phyloP scores from a whole-genome alignment of 345 rosid species.

The Populus pruinosa region DNA sequence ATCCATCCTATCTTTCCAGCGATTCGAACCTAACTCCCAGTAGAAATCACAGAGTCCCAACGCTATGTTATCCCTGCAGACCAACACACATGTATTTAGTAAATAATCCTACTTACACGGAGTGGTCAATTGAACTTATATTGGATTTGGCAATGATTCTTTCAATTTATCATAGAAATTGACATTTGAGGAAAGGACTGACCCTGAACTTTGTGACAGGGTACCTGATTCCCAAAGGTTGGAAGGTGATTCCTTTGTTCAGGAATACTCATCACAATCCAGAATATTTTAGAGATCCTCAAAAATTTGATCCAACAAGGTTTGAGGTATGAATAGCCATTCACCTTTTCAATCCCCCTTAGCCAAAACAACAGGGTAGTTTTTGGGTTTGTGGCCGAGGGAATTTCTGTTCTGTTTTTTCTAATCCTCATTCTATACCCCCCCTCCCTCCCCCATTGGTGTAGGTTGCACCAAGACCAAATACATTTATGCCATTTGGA shows the following conservation, averaged over 20 bases:
- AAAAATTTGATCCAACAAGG: conserved; percentile 64
- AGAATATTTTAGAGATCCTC: conserved; percentile 54
- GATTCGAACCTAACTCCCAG: neutral
- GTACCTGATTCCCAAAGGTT: conserved; percentile 70
- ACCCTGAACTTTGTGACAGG: conserved; percentile 37
- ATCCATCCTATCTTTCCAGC: neutral
- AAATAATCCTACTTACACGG: neutral
- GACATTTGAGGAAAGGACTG: conserved; percentile 4
- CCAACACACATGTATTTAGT: neutral
- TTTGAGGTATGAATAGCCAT: conserved; percentile 51
- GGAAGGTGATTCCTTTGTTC: conserved; percentile 83
- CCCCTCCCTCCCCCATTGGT: neutral
- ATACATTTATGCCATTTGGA: conserved; percentile 77
- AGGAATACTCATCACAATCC: conserved; percentile 73
- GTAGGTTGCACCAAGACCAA: conserved; percentile 57
- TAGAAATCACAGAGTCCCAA: neutral
- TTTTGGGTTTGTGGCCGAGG: neutral
- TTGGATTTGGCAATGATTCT: neutral
- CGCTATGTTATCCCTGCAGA: neutral
- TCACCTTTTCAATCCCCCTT: neutral
- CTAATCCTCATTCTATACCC: neutral
- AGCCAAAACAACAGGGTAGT: neutral
- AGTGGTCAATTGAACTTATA: conserved; percentile 1
- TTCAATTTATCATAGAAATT: conserved; percentile 2
- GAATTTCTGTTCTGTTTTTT: neutral